These are phyloP conservation scores for Trichoderma sp. DNA, from an alignment of 2,329 filamentous ascomycete species.

Conservation along the genomic window DNA sequence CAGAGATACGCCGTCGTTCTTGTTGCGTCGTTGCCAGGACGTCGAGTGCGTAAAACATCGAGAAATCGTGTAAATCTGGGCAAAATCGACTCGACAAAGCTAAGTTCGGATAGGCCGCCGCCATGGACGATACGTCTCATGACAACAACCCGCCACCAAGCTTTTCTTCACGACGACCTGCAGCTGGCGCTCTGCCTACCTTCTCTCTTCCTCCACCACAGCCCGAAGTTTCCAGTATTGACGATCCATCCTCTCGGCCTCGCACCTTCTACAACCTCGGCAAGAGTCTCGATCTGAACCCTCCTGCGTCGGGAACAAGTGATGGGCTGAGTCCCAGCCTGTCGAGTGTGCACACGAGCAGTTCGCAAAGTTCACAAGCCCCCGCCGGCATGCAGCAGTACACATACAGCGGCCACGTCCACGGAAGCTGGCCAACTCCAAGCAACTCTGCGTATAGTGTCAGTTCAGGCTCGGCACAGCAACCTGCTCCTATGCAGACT, in stretches of 20 bases:
- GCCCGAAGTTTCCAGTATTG: conserved; percentile 45
- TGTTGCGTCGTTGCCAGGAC: background rate
- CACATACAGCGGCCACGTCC: conserved; percentile 57
- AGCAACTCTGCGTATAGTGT: conserved; percentile 56
- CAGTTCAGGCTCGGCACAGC: conserved; percentile 48
- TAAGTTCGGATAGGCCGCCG: conserved; percentile 1
- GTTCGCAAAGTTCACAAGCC: conserved; percentile 61
- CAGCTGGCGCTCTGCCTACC: conserved; percentile 41
- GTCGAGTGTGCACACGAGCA: conserved; percentile 63
- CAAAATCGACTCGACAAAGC: background rate
- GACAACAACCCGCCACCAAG: conserved; percentile 31
- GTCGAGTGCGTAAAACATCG: background rate
- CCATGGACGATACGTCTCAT: conserved; percentile 39
- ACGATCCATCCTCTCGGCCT: conserved; percentile 32
- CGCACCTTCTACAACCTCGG: conserved; percentile 36
- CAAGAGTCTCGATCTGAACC: conserved; percentile 28
- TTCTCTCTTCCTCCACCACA: conserved; percentile 45
- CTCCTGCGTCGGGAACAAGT: conserved; percentile 51
- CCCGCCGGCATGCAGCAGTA: conserved; percentile 50
- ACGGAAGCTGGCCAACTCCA: conserved; percentile 63
- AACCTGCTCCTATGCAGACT: conserved; percentile 38
- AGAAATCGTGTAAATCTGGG: background rate
- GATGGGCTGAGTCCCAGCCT: conserved; percentile 67
- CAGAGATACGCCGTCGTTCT: background rate
- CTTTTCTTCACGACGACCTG: conserved; percentile 43